Conservation (phyloP, 306 rosid species). For the Macrotyloma uniflorum region DNA sequence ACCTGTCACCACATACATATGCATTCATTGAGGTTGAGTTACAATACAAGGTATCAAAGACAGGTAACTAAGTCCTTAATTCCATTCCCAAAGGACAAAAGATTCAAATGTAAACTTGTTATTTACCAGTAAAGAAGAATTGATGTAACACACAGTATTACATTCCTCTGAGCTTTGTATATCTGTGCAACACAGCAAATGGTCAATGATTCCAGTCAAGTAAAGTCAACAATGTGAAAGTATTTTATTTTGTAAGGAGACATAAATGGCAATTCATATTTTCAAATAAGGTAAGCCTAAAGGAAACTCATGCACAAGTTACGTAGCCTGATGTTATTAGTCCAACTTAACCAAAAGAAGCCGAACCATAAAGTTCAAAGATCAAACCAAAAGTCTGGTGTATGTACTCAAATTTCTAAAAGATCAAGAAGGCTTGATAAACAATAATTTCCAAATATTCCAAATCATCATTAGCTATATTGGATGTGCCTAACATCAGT, state of each 20-base stretch:
- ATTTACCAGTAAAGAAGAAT: slow-evolving; percentile 87
- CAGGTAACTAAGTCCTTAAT: neutral
- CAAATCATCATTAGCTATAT: neutral
- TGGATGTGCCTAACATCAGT: neutral
- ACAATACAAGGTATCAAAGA: neutral
- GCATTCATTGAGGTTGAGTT: neutral
- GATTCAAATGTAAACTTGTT: slow-evolving; percentile 12
- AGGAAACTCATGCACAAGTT: neutral
- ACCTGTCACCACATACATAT: slow-evolving; percentile 63
- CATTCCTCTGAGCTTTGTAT: slow-evolving; percentile 95
- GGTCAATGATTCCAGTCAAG: slow-evolving; percentile 31
- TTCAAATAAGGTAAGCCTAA: neutral
- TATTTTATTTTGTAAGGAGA: neutral
- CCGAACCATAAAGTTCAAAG: neutral
- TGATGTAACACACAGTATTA: slow-evolving; percentile 72
- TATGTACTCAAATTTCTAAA: neutral
- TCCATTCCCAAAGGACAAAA: slow-evolving; percentile 13
- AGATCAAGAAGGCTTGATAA: neutral
- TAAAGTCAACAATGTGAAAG: slow-evolving; percentile 11
- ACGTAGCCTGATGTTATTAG: slow-evolving; percentile 19
- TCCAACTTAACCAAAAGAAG: neutral
- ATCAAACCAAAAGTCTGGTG: neutral
- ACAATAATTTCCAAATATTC: neutral
- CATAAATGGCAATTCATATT: neutral
- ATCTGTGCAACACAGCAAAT: slow-evolving; percentile 52